These are phyloP conservation scores for Diaporthe ilicicola DNA, from an alignment of 2,329 filamentous ascomycete genomes.

Conservation along the genomic window DNA sequence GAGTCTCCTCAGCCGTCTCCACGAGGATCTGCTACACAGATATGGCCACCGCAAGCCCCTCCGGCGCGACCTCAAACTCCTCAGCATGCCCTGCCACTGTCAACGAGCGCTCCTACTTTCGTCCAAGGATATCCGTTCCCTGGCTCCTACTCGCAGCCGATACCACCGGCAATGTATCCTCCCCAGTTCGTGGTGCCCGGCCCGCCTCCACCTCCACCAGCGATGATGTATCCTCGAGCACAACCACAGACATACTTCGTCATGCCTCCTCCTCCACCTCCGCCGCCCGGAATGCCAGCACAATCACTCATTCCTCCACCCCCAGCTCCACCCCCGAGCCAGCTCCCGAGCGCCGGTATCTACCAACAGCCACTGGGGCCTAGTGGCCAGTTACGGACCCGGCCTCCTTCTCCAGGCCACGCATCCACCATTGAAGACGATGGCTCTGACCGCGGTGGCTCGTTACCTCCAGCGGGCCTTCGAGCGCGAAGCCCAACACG, in stretches of 20 bases:
- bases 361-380: neutral
- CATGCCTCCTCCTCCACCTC: constrained; percentile 16
- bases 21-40: neutral
- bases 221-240: constrained; percentile 3
- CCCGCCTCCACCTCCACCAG: constrained; percentile 7
- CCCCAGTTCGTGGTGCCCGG: constrained; percentile 7
- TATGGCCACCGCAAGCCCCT: neutral
- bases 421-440: constrained; percentile 24
- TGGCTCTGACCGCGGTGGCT: constrained; percentile 12
- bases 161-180: neutral
- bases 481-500: neutral
- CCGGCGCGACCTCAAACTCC: neutral
- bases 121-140: neutral
- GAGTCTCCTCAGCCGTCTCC: neutral
- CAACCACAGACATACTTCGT: neutral
- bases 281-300: neutral
- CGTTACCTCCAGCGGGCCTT: neutral
- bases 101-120: neutral
- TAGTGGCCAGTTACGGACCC: neutral
- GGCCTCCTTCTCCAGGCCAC: constrained; percentile 17
- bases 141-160: neutral
- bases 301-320: neutral
- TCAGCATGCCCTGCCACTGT: neutral
- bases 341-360: neutral
- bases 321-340: neutral